Base-by-base conservation (phyloP, 345 rosid species). In the Trapa bicornis region DNA sequence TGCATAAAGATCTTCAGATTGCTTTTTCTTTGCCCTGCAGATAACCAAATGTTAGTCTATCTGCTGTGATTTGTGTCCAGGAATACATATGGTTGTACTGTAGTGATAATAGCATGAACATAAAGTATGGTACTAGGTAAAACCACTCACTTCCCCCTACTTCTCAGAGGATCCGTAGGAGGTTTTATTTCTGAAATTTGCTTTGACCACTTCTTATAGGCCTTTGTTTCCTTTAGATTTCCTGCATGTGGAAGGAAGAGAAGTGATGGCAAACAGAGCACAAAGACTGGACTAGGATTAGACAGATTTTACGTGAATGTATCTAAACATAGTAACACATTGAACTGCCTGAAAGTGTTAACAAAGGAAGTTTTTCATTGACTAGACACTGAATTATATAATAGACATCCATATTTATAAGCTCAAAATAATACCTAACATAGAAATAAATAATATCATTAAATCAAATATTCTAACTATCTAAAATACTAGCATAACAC, bases 161-260 rank as follows among this genome's bases (percentile, higher is more conserved):
- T 80, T 72, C 74, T 81, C 47, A 68, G 61, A 29, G 96, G 92
- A 67, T 75, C 83, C 3, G 80, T 85, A 35, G 97, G 97, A 53
- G 96, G 96, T 80, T 86, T 71, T 0, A 71, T 83, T 75, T 80
- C 76, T 11, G 96, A 84, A 42, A 89, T 66, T 77, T 79, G 66
- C 73, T 83, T 84, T 47, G 86, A 86, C 97, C 99, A 89, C 74
- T 91, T 95, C 81, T 81, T 22, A 72, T 86, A 95, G 53, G 85
- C 88, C 79, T 84, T 95, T 53, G 89, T 89, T 71, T 80, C 80
- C 77, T 87, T 83, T 64, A 81, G 65, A 39, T 84, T 89, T 62
- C 98, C 99, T 95, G 75, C 2, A 69, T 29, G 74, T 65, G 16
- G 57, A 38, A 50, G 17, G 57, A 2, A 47, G 45, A 71, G 60